These are phyloP conservation scores for Warburgia ugandensis DNA, from an alignment of 164 flowering plant genomes.

Conservation along the genomic window DNA sequence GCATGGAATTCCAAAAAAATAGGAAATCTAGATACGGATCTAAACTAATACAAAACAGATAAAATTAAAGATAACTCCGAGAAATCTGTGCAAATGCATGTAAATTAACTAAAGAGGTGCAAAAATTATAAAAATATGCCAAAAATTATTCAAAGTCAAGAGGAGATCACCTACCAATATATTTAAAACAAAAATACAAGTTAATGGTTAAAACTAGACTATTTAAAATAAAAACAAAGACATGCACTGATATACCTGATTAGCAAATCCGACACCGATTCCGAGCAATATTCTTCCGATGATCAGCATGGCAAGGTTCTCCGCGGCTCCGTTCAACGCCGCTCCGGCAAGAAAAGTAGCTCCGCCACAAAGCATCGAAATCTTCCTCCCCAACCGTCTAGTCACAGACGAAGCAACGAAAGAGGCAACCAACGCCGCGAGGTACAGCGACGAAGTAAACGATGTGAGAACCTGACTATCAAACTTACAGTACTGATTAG, in stretches of 20 bases:
- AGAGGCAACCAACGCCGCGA: slow-evolving; percentile 24
- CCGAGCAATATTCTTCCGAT: slow-evolving; percentile 31
- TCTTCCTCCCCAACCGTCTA: slow-evolving; percentile 18
- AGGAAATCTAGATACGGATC: too few relatives aligned
- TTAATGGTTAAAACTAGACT: too few relatives aligned
- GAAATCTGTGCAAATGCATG: too few relatives aligned
- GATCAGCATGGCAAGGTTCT: slow-evolving; percentile 22
- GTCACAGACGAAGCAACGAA: slow-evolving; percentile 26
- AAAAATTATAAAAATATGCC: too few relatives aligned
- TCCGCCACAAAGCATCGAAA: slow-evolving; percentile 26
- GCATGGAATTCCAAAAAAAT: too few relatives aligned
- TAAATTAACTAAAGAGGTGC: too few relatives aligned
- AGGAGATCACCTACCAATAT: too few relatives aligned
- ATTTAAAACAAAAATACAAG: too few relatives aligned
- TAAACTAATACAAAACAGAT: too few relatives aligned
- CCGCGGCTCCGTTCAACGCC: slow-evolving; percentile 14
- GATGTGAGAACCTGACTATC: slow-evolving; percentile 16
- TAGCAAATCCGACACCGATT: slow-evolving; percentile 30
- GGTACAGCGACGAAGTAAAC: slow-evolving; percentile 30
- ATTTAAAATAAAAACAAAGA: neutral
- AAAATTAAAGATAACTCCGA: too few relatives aligned
- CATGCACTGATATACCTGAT: slow-evolving; percentile 19
- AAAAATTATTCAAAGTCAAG: too few relatives aligned
- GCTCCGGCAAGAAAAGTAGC: slow-evolving; percentile 18
- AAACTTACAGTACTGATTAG: slow-evolving; percentile 29